phyloP scores from a whole-genome alignment of 495 filamentous ascomycete species.

The Penicillium roqueforti region DNA sequence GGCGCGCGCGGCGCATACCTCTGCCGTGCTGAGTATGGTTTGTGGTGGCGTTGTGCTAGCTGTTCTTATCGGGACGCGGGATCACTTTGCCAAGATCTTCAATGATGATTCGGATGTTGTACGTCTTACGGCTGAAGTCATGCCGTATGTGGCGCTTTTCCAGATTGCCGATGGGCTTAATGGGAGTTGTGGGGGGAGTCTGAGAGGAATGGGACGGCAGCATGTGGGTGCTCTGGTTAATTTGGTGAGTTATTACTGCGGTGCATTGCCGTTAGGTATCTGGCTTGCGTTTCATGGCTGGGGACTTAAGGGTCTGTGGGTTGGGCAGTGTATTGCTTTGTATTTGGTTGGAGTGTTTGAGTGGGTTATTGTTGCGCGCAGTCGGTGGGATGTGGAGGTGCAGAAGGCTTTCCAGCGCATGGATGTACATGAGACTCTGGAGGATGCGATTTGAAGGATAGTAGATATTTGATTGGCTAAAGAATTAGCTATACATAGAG shows the following conservation, averaged over 20 bases:
- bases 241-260: slow-evolving; percentile 81
- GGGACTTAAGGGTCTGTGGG: slow-evolving; percentile 80
- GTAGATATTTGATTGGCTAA: too few species aligned
- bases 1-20: slow-evolving; percentile 68
- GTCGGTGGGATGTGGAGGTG: slow-evolving; percentile 76
- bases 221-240: slow-evolving; percentile 89
- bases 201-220: slow-evolving; percentile 84
- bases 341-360: slow-evolving; percentile 77
- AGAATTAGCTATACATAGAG: too few species aligned
- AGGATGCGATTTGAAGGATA: slow-evolving; percentile 26
- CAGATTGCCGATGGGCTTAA: slow-evolving; percentile 91
- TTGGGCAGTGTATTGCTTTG: slow-evolving; percentile 85
- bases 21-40: slow-evolving; percentile 68
- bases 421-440: slow-evolving; percentile 54
- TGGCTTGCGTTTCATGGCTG: slow-evolving; percentile 87
- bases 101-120: slow-evolving; percentile 75
- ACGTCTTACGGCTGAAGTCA: slow-evolving; percentile 70
- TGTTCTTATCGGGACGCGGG: slow-evolving; percentile 66
- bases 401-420: slow-evolving; percentile 71
- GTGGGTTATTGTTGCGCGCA: slow-evolving; percentile 76
- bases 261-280: slow-evolving; percentile 77
- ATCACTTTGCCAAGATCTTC: slow-evolving; percentile 79
- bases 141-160: slow-evolving; percentile 89
- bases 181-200: slow-evolving; percentile 75
- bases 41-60: slow-evolving; percentile 66